Base-by-base conservation (phyloP, 2,329 filamentous ascomycete genomes). In the Beauveria caledonica region DNA sequence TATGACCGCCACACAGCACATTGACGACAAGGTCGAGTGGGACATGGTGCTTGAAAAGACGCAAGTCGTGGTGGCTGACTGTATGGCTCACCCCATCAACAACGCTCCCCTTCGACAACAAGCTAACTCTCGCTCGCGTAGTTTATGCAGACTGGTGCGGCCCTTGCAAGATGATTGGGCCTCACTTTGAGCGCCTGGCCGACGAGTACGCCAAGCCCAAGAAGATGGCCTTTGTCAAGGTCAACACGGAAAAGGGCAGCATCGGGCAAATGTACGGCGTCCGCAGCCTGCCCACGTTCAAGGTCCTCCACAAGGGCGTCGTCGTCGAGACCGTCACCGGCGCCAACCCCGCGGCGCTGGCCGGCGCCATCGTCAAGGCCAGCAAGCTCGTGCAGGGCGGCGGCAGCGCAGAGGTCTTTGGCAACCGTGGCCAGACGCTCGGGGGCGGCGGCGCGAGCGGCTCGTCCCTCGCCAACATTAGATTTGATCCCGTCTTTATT, bases 121-220 rank as follows among this genome's bases (percentile, higher is more conserved):
- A 21, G 46, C 67, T 73, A 71, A 71, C 65, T 62, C 57, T 45
- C 13, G 44, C 55, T 65, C 67, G 54, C 15, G 44, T 58, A 95
- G 91, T 97, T 81, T 95, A 94, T 71, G 93, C 93, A 73, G 89
- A 95, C 76, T 96, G 91, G 90, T 97, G 92, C 74, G 89, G 88
- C 60, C 92, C 93, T 69, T 97, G 92, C 83, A 95, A 95, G 77
- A 84, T 88, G 71, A 95, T 97, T 66, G 90, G 90, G 54, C 93
- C 93, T 21, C 84, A 89, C 61, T 97, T 95, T 74, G 90, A 96
- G 70, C 85, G 87, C 68, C 86, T 97, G 62, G 85, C 92, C 52
- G 80, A 82, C 62, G 88, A 93, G 72, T 85, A 94, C 69, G 86
- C 91, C 53, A 86, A 91, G 65, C 87, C 91, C 17, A 87, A 88